Evolutionary conservation across 805 yeast species (phyloP).

Genomic region (Pichia thaimueangensis): DNA sequence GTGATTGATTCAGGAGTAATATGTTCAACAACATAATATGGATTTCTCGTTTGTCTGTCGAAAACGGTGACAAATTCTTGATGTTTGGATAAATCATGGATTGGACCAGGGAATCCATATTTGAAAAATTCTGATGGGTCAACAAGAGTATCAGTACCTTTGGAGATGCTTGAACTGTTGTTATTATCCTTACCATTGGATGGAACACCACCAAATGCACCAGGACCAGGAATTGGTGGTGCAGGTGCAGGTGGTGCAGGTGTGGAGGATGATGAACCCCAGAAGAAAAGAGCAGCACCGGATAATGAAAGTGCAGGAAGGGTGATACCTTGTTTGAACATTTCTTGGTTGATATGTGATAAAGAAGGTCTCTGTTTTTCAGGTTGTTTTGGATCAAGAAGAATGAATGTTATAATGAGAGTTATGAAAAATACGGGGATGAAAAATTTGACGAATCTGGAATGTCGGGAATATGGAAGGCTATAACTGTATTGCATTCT

Average conservation of each 20-base stretch:
- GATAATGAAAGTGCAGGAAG: constrained; percentile 20
- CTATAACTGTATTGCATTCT: too few relatives aligned
- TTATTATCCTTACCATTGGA: constrained; percentile 7
- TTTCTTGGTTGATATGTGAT: neutral
- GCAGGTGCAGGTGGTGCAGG: constrained; percentile 17
- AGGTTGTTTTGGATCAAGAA: too few relatives aligned
- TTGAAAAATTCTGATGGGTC: constrained; percentile 79
- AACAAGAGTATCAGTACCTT: constrained; percentile 32
- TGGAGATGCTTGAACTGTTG: neutral
- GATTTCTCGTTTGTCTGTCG: constrained; percentile 79
- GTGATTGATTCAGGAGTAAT: constrained; percentile 66
- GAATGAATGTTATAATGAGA: neutral
- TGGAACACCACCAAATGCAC: constrained; percentile 5
- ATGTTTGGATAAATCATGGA: constrained; percentile 71
- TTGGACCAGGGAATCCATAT: constrained; percentile 94
- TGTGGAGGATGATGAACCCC: constrained; percentile 23
- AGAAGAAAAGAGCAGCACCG: constrained; percentile 25
- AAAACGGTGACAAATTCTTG: constrained; percentile 80
- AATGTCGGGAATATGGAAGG: too few relatives aligned
- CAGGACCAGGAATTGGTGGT: constrained; percentile 3
- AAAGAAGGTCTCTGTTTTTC: too few relatives aligned
- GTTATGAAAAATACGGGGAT: too few relatives aligned
- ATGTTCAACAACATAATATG: constrained; percentile 82
- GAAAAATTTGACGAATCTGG: too few relatives aligned
- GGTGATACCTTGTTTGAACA: constrained; percentile 14